Evolutionary conservation across 192 early-diverging fungal species (phyloP).

Genomic region (Gryganskiella cystojenkinii): DNA sequence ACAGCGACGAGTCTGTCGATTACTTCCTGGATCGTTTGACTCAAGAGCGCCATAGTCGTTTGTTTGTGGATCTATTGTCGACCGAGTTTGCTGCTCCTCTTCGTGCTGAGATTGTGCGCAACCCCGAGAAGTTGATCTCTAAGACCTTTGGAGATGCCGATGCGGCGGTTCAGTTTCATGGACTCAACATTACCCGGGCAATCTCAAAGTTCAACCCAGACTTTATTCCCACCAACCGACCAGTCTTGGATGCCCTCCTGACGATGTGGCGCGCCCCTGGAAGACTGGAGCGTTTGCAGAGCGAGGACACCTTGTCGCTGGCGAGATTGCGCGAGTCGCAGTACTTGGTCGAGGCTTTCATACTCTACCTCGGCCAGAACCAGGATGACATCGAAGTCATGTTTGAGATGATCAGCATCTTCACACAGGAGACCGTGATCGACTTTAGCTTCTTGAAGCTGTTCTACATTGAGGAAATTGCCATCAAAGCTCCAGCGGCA

Average conservation of each 20-base stretch:
- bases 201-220: slow-evolving; percentile 62
- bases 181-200: slow-evolving; percentile 68
- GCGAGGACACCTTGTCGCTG: slow-evolving; percentile 55
- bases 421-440: slow-evolving; percentile 73
- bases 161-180: slow-evolving; percentile 61
- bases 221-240: slow-evolving; percentile 59
- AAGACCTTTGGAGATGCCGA: slow-evolving; percentile 54
- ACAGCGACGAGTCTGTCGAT: slow-evolving; percentile 83
- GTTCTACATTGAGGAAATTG: slow-evolving; percentile 79
- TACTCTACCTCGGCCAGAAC: slow-evolving; percentile 69
- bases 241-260: slow-evolving; percentile 64
- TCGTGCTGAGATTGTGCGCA: slow-evolving; percentile 72
- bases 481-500: slow-evolving; percentile 58
- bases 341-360: slow-evolving; percentile 78
- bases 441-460: slow-evolving; percentile 70
- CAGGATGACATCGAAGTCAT: slow-evolving; percentile 74
- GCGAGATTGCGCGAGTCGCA: slow-evolving; percentile 62
- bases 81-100: slow-evolving; percentile 65
- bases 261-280: slow-evolving; percentile 57
- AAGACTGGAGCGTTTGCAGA: slow-evolving; percentile 59
- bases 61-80: slow-evolving; percentile 73
- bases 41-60: slow-evolving; percentile 64
- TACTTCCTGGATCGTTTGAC: slow-evolving; percentile 85
- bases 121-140: slow-evolving; percentile 64
- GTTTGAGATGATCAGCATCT: slow-evolving; percentile 79